Evolutionary conservation across 2,329 filamentous ascomycete species (phyloP).

Genomic region (Trichoderma hamatum): DNA sequence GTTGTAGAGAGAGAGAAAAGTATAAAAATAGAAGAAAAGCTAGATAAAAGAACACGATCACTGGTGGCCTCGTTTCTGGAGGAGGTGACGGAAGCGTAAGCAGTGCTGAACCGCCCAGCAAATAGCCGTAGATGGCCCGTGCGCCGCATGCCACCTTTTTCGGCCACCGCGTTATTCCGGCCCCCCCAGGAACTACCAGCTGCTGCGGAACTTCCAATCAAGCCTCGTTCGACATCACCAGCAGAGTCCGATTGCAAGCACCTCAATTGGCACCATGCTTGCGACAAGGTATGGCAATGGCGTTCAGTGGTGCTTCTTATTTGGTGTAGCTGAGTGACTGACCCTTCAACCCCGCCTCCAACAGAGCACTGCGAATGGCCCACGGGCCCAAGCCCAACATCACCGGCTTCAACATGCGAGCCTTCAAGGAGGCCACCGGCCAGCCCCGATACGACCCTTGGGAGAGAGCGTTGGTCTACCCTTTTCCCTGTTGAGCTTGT

Average conservation of each 20-base stretch:
- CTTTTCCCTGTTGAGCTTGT: not conserved
- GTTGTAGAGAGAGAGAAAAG: not conserved
- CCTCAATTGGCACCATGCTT: slow-evolving; percentile 41
- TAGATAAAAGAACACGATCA: slow-evolving; percentile 20
- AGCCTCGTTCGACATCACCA: slow-evolving; percentile 5
- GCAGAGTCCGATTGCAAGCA: slow-evolving; percentile 8
- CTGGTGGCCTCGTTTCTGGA: slow-evolving; percentile 14
- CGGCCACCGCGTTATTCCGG: slow-evolving; percentile 33
- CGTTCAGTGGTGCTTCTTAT: not conserved
- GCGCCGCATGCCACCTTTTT: slow-evolving; percentile 18
- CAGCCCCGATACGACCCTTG: slow-evolving; percentile 67
- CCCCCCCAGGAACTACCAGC: not conserved
- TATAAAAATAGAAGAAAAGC: not conserved
- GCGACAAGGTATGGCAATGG: slow-evolving; percentile 42
- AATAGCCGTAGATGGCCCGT: slow-evolving; percentile 30
- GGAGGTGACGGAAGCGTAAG: slow-evolving; percentile 24
- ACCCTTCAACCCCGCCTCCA: slow-evolving; percentile 14
- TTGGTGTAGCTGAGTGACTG: not conserved
- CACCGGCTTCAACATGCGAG: slow-evolving; percentile 88
- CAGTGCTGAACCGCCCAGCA: not conserved
- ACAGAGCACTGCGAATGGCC: slow-evolving; percentile 55
- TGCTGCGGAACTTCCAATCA: slow-evolving; percentile 21
- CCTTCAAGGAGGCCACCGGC: slow-evolving; percentile 73
- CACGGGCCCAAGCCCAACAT: slow-evolving; percentile 68
- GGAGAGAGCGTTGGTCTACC: slow-evolving; percentile 61